A percentile compares a stretch with the other conserved stretches of the same genome.
These are phyloP conservation scores for Kwoniella sp. DNA, from an alignment of 768 basidiomycete genomes.

Conservation along the genomic window DNA sequence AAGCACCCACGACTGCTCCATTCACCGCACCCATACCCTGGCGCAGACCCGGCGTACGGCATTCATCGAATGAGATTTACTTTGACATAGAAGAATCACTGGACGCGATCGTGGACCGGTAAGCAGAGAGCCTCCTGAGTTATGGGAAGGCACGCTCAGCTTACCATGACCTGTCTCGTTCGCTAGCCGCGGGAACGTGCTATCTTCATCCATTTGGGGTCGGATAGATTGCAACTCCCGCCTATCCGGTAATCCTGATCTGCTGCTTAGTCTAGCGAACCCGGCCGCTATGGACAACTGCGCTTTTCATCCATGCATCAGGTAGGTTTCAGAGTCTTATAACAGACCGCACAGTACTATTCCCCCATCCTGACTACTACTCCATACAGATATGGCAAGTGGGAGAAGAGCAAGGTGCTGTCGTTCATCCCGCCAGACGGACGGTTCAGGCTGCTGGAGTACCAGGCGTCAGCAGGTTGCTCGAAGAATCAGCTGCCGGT, in stretches of 20 bases:
- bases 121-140: constrained; percentile 34
- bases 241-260: constrained; percentile 82
- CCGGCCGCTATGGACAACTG: constrained; percentile 69
- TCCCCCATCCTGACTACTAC: too few species aligned
- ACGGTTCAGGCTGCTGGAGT: constrained; percentile 75
- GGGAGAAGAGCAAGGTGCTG: constrained; percentile 67
- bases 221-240: constrained; percentile 70
- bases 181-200: constrained; percentile 62
- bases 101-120: constrained; percentile 74
- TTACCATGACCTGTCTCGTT: not conserved
- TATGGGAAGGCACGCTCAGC: not conserved
- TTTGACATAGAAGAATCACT: constrained; percentile 85
- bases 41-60: constrained; percentile 76
- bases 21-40: constrained; percentile 92
- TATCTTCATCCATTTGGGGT: constrained; percentile 68
- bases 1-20: constrained; percentile 51
- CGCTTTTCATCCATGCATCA: constrained; percentile 87
- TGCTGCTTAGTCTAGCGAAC: constrained; percentile 71
- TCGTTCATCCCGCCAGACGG: constrained; percentile 96
- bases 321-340: too few species aligned
- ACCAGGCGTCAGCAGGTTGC: constrained; percentile 58
- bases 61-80: constrained; percentile 85
- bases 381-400: constrained; percentile 65
- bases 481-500: constrained; percentile 21
- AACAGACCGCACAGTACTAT: too few species aligned